These are phyloP conservation scores for Mercurialis annua DNA, from an alignment of 345 rosid species.

Conservation along the genomic window DNA sequence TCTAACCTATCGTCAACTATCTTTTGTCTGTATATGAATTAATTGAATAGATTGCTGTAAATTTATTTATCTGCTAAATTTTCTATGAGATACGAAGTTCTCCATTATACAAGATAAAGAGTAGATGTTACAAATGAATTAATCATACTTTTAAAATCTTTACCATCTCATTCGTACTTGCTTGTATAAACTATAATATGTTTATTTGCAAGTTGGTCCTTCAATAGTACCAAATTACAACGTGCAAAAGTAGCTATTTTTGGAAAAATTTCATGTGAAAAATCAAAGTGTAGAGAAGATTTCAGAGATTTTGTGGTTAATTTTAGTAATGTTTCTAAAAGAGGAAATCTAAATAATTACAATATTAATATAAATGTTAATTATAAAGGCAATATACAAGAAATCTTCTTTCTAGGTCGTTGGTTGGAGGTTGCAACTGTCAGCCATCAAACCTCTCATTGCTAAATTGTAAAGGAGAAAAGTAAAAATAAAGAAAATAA, in stretches of 20 bases:
- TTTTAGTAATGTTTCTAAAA: background rate
- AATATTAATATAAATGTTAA: background rate
- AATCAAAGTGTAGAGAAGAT: background rate
- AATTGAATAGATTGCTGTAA: too few species aligned
- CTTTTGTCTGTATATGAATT: too few species aligned
- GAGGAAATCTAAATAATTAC: background rate
- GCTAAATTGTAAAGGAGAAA: background rate
- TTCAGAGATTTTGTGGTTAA: background rate
- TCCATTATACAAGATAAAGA: too few species aligned
- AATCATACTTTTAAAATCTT: too few species aligned
- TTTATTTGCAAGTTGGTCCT: background rate
- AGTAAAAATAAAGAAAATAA: background rate
- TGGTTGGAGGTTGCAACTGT: conserved; percentile 14
- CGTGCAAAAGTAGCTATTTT: background rate
- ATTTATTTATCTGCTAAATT: too few species aligned
- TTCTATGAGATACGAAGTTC: too few species aligned
- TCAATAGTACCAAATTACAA: background rate
- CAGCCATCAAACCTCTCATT: background rate
- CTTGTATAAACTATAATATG: background rate
- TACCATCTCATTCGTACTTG: too few species aligned
- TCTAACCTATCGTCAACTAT: too few species aligned
- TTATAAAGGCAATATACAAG: background rate
- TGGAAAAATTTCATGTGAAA: background rate
- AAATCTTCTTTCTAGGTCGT: conserved; percentile 3
- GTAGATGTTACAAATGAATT: too few species aligned